These are phyloP conservation scores for Capronia americana DNA, from an alignment of 2,329 filamentous ascomycete species.

Conservation along the genomic window DNA sequence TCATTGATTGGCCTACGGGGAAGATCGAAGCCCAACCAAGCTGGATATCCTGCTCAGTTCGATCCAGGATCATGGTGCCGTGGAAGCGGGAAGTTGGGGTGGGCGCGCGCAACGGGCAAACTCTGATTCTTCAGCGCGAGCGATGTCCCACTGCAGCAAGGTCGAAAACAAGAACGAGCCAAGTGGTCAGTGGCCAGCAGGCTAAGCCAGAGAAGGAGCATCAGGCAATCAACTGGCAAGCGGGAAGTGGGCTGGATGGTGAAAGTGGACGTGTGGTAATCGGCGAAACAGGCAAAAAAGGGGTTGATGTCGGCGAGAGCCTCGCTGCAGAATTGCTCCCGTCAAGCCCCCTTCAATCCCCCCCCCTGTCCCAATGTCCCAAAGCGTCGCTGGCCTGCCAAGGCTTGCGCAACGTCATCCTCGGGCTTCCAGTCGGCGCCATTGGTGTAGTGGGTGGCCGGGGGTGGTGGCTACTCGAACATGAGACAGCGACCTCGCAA, in stretches of 20 bases:
- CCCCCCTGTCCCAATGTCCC: conserved; percentile 1
- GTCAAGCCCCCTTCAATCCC: background rate
- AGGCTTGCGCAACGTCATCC: conserved; percentile 13
- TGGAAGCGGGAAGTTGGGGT: conserved; percentile 14
- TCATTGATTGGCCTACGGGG: background rate
- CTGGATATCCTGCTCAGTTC: background rate
- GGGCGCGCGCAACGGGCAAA: background rate
- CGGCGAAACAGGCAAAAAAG: conserved; percentile 1
- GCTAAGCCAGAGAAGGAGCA: background rate
- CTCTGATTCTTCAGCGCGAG: background rate
- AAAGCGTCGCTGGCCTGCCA: conserved; percentile 13
- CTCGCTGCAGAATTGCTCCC: conserved; percentile 4
- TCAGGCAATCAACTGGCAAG: background rate
- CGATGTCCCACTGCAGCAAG: background rate
- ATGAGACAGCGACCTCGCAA: conserved; percentile 18
- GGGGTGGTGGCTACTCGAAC: background rate
- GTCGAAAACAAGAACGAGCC: background rate
- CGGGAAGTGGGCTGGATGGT: conserved; percentile 1
- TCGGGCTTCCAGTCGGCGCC: background rate
- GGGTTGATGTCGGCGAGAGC: conserved; percentile 9
- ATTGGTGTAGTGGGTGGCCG: background rate
- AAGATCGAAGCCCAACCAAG: background rate
- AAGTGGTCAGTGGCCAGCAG: background rate
- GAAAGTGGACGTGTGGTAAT: background rate
- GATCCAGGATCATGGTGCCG: conserved; percentile 11